Evolutionary conservation across 805 yeast species (phyloP).

Genomic region (Pichia sporocuriosa): DNA sequence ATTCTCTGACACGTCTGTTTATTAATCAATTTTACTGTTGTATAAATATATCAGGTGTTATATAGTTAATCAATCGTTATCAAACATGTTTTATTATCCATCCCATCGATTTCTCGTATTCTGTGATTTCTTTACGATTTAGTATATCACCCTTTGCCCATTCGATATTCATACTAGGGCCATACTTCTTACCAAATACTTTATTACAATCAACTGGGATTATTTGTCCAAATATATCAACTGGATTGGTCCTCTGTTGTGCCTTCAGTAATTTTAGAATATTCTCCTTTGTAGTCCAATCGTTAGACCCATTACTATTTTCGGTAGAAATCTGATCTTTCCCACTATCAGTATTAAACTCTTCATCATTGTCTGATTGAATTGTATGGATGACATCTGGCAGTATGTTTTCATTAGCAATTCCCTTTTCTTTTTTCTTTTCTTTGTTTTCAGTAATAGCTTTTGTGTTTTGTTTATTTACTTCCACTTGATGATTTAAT

Average conservation of each 20-base stretch:
- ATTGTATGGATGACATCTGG: constrained; percentile 1
- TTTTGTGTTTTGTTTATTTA: not conserved
- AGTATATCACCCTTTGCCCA: constrained; percentile 23
- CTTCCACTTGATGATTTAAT: constrained; percentile 1
- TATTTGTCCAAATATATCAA: constrained; percentile 22
- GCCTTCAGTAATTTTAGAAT: not conserved
- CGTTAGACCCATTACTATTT: not conserved
- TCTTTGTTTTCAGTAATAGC: not conserved
- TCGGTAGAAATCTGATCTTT: not conserved
- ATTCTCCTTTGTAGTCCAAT: constrained; percentile 2
- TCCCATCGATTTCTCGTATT: constrained; percentile 26
- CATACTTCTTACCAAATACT: constrained; percentile 21
- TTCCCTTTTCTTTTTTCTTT: not conserved
- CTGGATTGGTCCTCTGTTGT: constrained; percentile 19
- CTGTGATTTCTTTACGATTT: constrained; percentile 21
- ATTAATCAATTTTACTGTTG: too few relatives aligned
- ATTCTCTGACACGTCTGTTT: too few relatives aligned
- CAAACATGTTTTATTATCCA: constrained; percentile 9
- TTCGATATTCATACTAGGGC: constrained; percentile 20
- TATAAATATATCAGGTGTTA: too few relatives aligned
- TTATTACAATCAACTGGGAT: constrained; percentile 18
- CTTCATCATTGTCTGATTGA: not conserved
- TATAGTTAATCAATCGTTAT: too few relatives aligned
- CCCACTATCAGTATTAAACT: not conserved
- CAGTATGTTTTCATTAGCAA: not conserved